These are phyloP conservation scores for Lecanicillium sp. DNA, from an alignment of 2,329 filamentous ascomycete species.

Conservation along the genomic window DNA sequence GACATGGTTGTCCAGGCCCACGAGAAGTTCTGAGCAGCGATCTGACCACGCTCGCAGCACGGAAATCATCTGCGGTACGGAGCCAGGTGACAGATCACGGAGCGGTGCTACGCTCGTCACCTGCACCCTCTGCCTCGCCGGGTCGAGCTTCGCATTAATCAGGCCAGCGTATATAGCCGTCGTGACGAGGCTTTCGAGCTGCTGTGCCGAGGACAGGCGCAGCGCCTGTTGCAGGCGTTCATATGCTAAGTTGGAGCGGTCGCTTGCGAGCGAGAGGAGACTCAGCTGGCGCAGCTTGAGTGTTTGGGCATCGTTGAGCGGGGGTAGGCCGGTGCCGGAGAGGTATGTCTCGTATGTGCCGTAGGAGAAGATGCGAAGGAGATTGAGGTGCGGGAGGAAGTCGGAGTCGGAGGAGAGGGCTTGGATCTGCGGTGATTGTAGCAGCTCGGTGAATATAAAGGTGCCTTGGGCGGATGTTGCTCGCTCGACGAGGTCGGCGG, in stretches of 20 bases:
- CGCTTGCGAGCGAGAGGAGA: conserved; percentile 70
- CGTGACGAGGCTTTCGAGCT: conserved; percentile 81
- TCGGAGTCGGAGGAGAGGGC: conserved; percentile 55
- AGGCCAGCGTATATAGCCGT: conserved; percentile 81
- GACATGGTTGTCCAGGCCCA: conserved; percentile 69
- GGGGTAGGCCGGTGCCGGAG: conserved; percentile 48
- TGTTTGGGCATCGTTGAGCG: conserved; percentile 62
- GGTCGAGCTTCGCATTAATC: conserved; percentile 74
- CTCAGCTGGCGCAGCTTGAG: conserved; percentile 88
- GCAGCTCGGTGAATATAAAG: conserved; percentile 90
- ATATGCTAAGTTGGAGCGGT: conserved; percentile 65
- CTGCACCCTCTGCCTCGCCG: conserved; percentile 62
- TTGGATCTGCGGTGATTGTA: conserved; percentile 72
- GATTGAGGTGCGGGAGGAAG: conserved; percentile 52
- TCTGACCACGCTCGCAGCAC: conserved; percentile 66
- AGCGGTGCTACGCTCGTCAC: conserved; percentile 76
- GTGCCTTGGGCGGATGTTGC: conserved; percentile 86
- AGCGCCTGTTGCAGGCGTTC: conserved; percentile 56
- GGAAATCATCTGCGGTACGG: conserved; percentile 58
- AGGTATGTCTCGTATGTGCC: conserved; percentile 76
- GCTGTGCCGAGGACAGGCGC: conserved; percentile 54
- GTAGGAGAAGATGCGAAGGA: conserved; percentile 86
- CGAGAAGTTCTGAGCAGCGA: conserved; percentile 68
- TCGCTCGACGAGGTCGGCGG: conserved; percentile 76
- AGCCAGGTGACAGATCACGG: conserved; percentile 71